phyloP scores from a whole-genome alignment of 352 stramenopile genomes.

The Phytophthora fragariae region DNA sequence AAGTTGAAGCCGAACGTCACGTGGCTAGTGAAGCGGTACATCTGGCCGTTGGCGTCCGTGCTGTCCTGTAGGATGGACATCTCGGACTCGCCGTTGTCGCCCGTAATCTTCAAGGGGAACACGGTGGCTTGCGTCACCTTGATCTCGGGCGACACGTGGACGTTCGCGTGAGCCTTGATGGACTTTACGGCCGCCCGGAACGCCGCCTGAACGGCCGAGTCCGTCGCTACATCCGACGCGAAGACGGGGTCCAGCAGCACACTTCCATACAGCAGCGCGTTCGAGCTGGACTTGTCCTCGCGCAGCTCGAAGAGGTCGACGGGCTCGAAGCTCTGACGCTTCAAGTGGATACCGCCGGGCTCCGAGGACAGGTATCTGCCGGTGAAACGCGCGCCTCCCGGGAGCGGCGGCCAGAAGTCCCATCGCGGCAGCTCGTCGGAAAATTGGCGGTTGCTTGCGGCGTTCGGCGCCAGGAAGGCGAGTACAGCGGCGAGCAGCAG shows the following conservation, averaged over 20 bases:
- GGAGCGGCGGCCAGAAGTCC: slow-evolving; percentile 76
- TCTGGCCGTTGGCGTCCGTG: slow-evolving; percentile 37
- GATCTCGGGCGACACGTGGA: slow-evolving; percentile 54
- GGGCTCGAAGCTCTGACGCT: slow-evolving; percentile 54
- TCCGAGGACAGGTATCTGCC: slow-evolving; percentile 64
- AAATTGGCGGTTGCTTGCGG: background rate
- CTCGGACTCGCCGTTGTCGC: slow-evolving; percentile 72
- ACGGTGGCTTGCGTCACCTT: slow-evolving; percentile 43
- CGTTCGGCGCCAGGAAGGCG: background rate
- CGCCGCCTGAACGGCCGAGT: slow-evolving; percentile 56
- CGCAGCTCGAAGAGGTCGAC: slow-evolving; percentile 72
- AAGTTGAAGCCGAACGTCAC: slow-evolving; percentile 80
- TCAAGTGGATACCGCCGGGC: slow-evolving; percentile 53
- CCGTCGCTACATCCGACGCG: slow-evolving; percentile 27
- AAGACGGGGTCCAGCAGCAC: slow-evolving; percentile 60
- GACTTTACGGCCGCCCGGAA: slow-evolving; percentile 44
- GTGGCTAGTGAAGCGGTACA: slow-evolving; percentile 62
- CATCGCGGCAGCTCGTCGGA: slow-evolving; percentile 46
- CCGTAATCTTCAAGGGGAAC: slow-evolving; percentile 63
- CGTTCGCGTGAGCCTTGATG: slow-evolving; percentile 48
- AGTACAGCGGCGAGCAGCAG: slow-evolving; percentile 18
- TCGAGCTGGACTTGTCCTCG: slow-evolving; percentile 27
- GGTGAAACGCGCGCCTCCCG: slow-evolving; percentile 54
- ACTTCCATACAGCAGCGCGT: slow-evolving; percentile 71
- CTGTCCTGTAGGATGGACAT: slow-evolving; percentile 76